These are phyloP conservation scores for Datisca glomerata DNA, from an alignment of 306 rosid species.

Conservation along the genomic window DNA sequence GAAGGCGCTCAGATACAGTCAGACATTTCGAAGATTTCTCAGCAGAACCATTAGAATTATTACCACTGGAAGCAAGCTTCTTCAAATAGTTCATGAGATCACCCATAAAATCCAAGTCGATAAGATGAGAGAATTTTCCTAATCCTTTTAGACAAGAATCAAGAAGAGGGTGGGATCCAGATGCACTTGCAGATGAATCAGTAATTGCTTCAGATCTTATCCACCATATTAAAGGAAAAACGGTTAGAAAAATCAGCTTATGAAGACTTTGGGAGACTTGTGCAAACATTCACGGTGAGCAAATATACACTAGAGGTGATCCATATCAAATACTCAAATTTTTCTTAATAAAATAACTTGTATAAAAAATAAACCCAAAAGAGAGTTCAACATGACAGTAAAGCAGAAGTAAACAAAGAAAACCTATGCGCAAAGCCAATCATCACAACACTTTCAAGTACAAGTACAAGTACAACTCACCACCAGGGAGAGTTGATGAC, in stretches of 20 bases:
- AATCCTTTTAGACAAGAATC: constrained; percentile 84
- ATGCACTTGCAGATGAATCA: constrained; percentile 21
- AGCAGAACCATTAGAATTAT: constrained; percentile 21
- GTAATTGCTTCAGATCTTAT: constrained; percentile 51
- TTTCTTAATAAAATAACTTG: too few relatives aligned
- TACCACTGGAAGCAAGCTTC: constrained; percentile 57
- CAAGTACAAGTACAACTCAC: background rate
- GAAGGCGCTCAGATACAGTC: constrained; percentile 80
- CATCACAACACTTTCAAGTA: background rate
- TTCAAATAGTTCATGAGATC: constrained; percentile 72
- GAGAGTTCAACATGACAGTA: background rate
- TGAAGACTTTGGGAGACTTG: too few relatives aligned
- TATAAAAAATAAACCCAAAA: background rate
- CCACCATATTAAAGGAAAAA: constrained; percentile 16
- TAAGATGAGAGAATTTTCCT: constrained; percentile 76
- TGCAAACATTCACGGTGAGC: too few relatives aligned
- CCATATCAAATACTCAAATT: too few relatives aligned
- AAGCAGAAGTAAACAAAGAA: background rate
- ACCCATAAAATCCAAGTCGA: constrained; percentile 87
- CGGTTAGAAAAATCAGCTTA: too few relatives aligned
- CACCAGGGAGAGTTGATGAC: too few relatives aligned
- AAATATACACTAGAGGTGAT: too few relatives aligned
- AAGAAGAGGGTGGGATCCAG: constrained; percentile 58
- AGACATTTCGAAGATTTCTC: constrained; percentile 35
- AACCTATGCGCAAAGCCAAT: background rate